Base-by-base conservation (phyloP, 148 eudicot species). In the Tetragonia tetragonoides region DNA sequence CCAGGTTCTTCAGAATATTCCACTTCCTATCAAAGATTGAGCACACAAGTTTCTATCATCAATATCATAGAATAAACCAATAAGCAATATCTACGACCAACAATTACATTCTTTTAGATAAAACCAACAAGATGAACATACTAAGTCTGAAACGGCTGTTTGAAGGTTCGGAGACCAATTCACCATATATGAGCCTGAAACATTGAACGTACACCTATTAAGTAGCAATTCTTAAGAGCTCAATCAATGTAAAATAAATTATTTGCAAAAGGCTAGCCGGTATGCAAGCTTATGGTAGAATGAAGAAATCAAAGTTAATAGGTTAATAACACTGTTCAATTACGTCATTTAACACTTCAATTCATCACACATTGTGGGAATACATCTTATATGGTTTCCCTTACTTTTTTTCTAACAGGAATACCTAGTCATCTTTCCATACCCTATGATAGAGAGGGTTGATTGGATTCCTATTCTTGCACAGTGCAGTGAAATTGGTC, bases 111-210 rank as follows among this genome's bases (percentile, higher is more conserved):
- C 39, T 44, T 78, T 62, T 24, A 63, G 40, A 69, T 49, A 70
- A 46, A 74, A 54, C 23, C 37, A 64, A 37, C 56, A 72, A n/a
- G 53, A 76, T 71, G 20, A 75, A 46, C 81, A 62, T 90, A 95
- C 99, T 98, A 95, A 85, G 86, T 95, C 99, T 54, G 99, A 95
- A 75, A 95, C 99, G 66, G 99, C 99, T 81, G 99, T 95, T 81
- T 95, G 99, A 53, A 95, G 88, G 81, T 85, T 93, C 11, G 98
- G 98, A 24, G 99, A 95, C 99, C 99, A 95, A 83, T 95, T 95
- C 79, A 95, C 99, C 98, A 95, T 88, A 85, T 95, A 95, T 77
- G 99, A 95, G 70, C 99, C 99, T 95, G 91, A 68, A 90, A 90
- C 65, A 81, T 41, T 61, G 57, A 80, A 54, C 23, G 59, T 63